Evolutionary conservation across 352 stramenopile genomes (phyloP).

Genomic region (Globisporangium ultimum): DNA sequence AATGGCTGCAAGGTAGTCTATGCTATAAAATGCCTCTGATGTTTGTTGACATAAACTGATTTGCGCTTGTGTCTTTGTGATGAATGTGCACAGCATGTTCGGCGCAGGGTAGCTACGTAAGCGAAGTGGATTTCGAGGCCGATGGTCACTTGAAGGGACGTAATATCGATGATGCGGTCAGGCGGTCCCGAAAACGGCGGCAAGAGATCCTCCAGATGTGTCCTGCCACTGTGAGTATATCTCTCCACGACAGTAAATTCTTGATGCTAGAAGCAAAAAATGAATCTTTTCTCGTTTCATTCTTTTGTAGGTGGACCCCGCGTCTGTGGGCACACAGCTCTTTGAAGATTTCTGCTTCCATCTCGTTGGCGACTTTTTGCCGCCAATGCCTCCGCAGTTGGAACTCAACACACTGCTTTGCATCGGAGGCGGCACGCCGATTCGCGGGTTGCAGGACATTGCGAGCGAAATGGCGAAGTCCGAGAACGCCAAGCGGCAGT

Average conservation of each 20-base stretch:
- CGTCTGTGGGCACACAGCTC: constrained; percentile 55
- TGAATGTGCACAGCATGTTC: constrained; percentile 34
- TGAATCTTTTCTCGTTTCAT: neutral
- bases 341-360: constrained; percentile 72
- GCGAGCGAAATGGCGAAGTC: constrained; percentile 43
- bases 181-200: constrained; percentile 35
- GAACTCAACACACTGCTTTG: constrained; percentile 69
- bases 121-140: constrained; percentile 52
- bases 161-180: constrained; percentile 45
- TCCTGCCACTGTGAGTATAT: constrained; percentile 7
- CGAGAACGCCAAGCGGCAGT: constrained; percentile 38
- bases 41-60: neutral
- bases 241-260: neutral
- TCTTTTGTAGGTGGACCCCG: constrained; percentile 17
- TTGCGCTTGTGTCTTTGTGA: constrained; percentile 3
- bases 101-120: constrained; percentile 27
- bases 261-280: neutral
- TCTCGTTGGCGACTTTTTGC: constrained; percentile 72
- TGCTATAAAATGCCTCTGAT: neutral
- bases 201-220: constrained; percentile 34
- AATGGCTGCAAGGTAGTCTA: constrained; percentile 64
- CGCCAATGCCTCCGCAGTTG: constrained; percentile 61
- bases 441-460: constrained; percentile 54
- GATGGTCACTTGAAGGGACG: constrained; percentile 59
- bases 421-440: constrained; percentile 59